These are phyloP conservation scores for Chaetothyriales sp. DNA, from an alignment of 2,329 filamentous ascomycete species.

Conservation along the genomic window DNA sequence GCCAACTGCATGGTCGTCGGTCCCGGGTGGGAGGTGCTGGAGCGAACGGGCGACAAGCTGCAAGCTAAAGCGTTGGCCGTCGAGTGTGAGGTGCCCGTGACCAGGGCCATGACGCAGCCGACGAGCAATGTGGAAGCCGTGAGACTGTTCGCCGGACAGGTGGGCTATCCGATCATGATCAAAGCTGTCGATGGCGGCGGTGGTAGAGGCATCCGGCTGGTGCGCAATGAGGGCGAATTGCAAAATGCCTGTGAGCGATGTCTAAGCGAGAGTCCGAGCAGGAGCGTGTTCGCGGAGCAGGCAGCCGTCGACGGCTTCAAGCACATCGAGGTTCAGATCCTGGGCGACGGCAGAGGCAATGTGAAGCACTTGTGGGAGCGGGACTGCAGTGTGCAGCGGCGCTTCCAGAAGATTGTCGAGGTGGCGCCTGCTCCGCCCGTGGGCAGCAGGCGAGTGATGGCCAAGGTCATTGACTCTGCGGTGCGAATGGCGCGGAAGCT, in stretches of 20 bases:
- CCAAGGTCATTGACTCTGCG: slow-evolving; percentile 40
- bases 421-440: slow-evolving; percentile 40
- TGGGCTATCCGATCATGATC: slow-evolving; percentile 45
- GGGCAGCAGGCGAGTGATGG: slow-evolving; percentile 36
- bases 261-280: slow-evolving; percentile 45
- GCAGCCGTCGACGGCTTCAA: slow-evolving; percentile 48
- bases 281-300: slow-evolving; percentile 46
- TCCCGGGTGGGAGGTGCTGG: slow-evolving; percentile 44
- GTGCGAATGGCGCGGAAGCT: slow-evolving; percentile 38
- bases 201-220: slow-evolving; percentile 46
- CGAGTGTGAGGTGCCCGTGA: slow-evolving; percentile 39
- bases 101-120: slow-evolving; percentile 34
- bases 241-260: slow-evolving; percentile 36
- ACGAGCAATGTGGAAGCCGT: slow-evolving; percentile 33
- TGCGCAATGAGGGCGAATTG: slow-evolving; percentile 32
- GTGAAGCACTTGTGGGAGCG: slow-evolving; percentile 46
- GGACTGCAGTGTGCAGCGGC: slow-evolving; percentile 47
- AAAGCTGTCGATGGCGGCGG: slow-evolving; percentile 54
- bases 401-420: slow-evolving; percentile 51
- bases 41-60: slow-evolving; percentile 43
- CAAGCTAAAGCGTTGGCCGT: slow-evolving; percentile 39
- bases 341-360: slow-evolving; percentile 41
- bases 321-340: slow-evolving; percentile 48
- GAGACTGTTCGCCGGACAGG: slow-evolving; percentile 43
- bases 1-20: slow-evolving; percentile 38